Evolutionary conservation across 1,139 yeast genomes (phyloP).

Genomic region (Blastobotrys persicus): DNA sequence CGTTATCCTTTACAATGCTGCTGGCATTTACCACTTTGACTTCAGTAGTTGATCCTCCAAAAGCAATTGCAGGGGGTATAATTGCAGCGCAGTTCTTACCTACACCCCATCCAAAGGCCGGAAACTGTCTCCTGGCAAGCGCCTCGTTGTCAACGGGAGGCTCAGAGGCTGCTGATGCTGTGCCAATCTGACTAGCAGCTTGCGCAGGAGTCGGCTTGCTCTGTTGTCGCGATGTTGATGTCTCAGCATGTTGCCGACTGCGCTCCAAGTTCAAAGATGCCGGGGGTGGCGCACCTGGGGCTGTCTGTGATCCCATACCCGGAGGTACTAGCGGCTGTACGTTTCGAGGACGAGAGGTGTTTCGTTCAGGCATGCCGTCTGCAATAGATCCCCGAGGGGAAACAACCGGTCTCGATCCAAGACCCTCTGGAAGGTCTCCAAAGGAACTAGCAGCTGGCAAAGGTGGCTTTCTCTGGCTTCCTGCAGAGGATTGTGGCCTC

Average conservation of each 20-base stretch:
- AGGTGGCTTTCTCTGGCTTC: conserved; percentile 1
- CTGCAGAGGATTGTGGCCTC: conserved; percentile 10
- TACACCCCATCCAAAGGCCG: conserved; percentile 70
- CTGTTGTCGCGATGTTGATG: not conserved
- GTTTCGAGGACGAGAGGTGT: not conserved
- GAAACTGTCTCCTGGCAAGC: conserved; percentile 57
- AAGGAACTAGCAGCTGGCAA: conserved; percentile 16
- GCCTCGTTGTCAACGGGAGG: conserved; percentile 34
- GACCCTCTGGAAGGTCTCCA: conserved; percentile 27
- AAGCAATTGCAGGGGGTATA: conserved; percentile 43
- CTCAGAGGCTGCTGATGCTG: conserved; percentile 6
- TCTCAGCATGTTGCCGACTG: not conserved
- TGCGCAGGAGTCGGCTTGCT: not conserved
- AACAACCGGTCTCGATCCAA: conserved; percentile 19
- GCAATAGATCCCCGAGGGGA: conserved; percentile 19
- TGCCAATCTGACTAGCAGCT: not conserved
- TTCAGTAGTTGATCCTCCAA: conserved; percentile 27
- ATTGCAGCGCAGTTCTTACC: conserved; percentile 46
- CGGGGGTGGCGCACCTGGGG: conserved; percentile 9
- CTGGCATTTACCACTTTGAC: conserved; percentile 33
- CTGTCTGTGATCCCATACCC: conserved; percentile 7
- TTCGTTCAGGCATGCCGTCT: conserved; percentile 8
- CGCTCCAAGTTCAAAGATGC: conserved; percentile 14
- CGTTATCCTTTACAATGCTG: conserved; percentile 34
- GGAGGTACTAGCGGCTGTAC: conserved; percentile 7